Evolutionary conservation across 495 filamentous ascomycete species (phyloP).

Genomic region (Xylaria acuta): DNA sequence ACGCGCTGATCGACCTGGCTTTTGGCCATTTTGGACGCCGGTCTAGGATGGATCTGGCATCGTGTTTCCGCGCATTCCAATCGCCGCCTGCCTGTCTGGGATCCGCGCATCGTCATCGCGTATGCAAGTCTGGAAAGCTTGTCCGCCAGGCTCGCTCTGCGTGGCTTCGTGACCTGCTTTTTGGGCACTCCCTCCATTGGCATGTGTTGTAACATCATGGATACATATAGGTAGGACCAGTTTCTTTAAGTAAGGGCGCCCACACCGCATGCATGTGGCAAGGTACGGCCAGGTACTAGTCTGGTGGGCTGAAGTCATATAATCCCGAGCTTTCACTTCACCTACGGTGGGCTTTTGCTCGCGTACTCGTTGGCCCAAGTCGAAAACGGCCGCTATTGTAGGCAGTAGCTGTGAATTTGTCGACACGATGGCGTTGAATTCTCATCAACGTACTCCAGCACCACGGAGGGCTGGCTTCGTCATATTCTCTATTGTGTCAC

Average conservation of each 20-base stretch:
- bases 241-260: neutral
- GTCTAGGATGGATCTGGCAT: conserved; percentile 22
- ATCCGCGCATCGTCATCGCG: conserved; percentile 1
- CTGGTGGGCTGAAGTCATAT: conserved; percentile 21
- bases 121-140: conserved; percentile 20
- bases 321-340: conserved; percentile 7
- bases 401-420: conserved; percentile 12
- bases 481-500: conserved; percentile 36
- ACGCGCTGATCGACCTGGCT: conserved; percentile 13
- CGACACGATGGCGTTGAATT: conserved; percentile 14
- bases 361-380: neutral
- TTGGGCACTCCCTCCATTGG: neutral
- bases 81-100: conserved; percentile 17
- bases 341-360: neutral
- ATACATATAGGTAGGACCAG: neutral
- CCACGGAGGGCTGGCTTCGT: conserved; percentile 27
- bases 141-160: conserved; percentile 6
- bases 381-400: neutral
- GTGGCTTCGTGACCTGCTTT: conserved; percentile 10
- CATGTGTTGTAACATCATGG: conserved; percentile 12
- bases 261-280: neutral
- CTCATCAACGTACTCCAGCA: conserved; percentile 9
- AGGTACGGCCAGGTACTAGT: neutral
- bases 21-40: neutral
- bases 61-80: conserved; percentile 15